Evolutionary conservation across 805 yeast genomes (phyloP).

Genomic region (Jamesozyma lodderae): DNA sequence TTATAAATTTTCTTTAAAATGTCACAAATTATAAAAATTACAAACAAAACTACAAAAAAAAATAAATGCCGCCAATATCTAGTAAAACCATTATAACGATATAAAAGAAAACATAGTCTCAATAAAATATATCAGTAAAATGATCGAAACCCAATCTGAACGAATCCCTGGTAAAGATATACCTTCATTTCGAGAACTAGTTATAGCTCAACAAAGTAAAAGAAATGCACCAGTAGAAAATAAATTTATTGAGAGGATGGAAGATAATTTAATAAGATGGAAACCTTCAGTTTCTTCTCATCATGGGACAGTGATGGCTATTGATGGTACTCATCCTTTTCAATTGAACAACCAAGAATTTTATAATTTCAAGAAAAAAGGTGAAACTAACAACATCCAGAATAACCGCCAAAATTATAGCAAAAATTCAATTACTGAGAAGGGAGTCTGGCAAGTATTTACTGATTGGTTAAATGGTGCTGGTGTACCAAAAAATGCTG

Average conservation of each 20-base stretch:
- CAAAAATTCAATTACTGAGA: background rate
- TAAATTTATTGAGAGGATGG: conserved; percentile 20
- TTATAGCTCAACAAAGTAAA: conserved; percentile 19
- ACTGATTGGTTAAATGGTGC: background rate
- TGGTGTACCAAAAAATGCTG: background rate
- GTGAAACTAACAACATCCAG: background rate
- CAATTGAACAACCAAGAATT: conserved; percentile 9
- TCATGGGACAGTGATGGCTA: conserved; percentile 18
- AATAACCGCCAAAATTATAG: too few species aligned
- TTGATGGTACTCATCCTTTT: conserved; percentile 25
- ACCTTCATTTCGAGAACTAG: conserved; percentile 21
- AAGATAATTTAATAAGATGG: conserved; percentile 24
- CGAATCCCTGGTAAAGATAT: conserved; percentile 2
- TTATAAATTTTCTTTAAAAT: too few species aligned
- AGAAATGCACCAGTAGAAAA: conserved; percentile 12
- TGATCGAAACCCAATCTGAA: background rate
- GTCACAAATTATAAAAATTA: too few species aligned
- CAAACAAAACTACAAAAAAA: too few species aligned
- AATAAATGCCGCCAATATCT: too few species aligned
- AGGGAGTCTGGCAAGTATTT: background rate
- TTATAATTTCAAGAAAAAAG: background rate
- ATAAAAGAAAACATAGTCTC: too few species aligned
- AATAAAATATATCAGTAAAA: background rate
- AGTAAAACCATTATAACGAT: too few species aligned
- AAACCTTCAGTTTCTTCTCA: conserved; percentile 21